Evolutionary conservation across 345 rosid genomes (phyloP).

Genomic region (Ceriops zippeliana): DNA sequence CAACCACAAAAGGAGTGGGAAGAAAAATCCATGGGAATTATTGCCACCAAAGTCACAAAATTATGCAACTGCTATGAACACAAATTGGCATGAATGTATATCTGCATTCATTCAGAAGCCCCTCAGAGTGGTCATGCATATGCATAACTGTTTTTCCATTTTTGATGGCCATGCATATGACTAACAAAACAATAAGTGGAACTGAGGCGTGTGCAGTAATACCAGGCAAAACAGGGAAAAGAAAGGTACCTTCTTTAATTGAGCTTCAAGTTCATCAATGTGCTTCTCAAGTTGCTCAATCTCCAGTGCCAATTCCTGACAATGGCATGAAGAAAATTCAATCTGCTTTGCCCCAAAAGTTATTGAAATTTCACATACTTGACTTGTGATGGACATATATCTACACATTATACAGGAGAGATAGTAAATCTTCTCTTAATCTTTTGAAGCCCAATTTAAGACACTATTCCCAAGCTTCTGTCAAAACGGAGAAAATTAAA

Average conservation of each 20-base stretch:
- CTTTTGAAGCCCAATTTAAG: too few species aligned
- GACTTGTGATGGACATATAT: too few species aligned
- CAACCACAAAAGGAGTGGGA: slow-evolving; percentile 14
- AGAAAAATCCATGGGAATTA: not conserved
- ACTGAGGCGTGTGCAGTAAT: not conserved
- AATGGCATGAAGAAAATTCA: slow-evolving; percentile 17
- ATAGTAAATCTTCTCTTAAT: too few species aligned
- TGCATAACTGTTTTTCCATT: too few species aligned
- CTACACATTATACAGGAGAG: too few species aligned
- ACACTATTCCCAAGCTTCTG: too few species aligned
- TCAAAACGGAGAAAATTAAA: too few species aligned
- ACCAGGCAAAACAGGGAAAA: not conserved
- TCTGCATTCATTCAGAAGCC: too few species aligned
- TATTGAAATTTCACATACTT: not conserved
- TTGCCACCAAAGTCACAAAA: not conserved
- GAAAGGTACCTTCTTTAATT: slow-evolving; percentile 52
- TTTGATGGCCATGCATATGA: too few species aligned
- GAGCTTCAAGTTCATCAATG: slow-evolving; percentile 79
- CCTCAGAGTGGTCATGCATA: too few species aligned
- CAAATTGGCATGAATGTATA: too few species aligned
- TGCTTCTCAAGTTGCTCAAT: slow-evolving; percentile 59
- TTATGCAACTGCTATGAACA: not conserved
- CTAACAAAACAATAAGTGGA: too few species aligned
- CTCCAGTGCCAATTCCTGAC: slow-evolving; percentile 61
- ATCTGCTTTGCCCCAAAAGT: slow-evolving; percentile 9